These are phyloP conservation scores for Psilocybe azurescens DNA, from an alignment of 768 basidiomycete genomes.

Conservation along the genomic window DNA sequence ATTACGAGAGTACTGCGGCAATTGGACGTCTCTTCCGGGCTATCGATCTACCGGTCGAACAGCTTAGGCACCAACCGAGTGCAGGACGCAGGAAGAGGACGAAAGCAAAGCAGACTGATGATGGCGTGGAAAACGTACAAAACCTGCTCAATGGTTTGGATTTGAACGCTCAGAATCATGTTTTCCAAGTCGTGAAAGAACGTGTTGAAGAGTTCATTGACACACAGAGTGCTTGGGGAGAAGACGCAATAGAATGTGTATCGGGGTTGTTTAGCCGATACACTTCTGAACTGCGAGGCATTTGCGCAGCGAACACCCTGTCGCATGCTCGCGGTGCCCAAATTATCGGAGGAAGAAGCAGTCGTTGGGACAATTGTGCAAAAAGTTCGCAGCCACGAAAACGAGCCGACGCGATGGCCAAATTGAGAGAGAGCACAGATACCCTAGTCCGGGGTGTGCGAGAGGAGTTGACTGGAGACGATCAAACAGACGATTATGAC, in stretches of 20 bases:
- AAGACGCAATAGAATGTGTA: conserved; percentile 33
- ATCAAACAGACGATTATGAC: conserved; percentile 41
- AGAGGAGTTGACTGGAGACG: conserved; percentile 56
- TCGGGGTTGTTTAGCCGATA: conserved; percentile 46
- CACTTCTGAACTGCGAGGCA: conserved; percentile 47
- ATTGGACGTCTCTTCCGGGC: conserved; percentile 68
- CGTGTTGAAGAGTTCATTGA: conserved; percentile 39
- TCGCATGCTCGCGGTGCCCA: conserved; percentile 44
- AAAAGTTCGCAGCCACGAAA: conserved; percentile 59
- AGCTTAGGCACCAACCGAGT: conserved; percentile 14
- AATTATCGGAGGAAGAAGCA: conserved; percentile 67
- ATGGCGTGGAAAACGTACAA: conserved; percentile 24
- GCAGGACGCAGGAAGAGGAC: conserved; percentile 13
- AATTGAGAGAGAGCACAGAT: conserved; percentile 59
- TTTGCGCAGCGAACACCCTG: conserved; percentile 53
- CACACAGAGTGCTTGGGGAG: conserved; percentile 22
- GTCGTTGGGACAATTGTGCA: conserved; percentile 70
- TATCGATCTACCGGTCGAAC: conserved; percentile 55
- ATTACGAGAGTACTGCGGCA: conserved; percentile 58
- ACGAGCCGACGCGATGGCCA: conserved; percentile 57
- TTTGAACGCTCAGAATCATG: conserved; percentile 11
- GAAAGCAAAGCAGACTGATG: conserved; percentile 10
- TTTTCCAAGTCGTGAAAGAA: conserved; percentile 24
- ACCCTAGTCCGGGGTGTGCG: conserved; percentile 54
- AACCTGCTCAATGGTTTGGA: conserved; percentile 21